Evolutionary conservation across 345 rosid species (phyloP), one percentile per base, ranked within the genome.

Genomic region (Murraya paniculata): DNA sequence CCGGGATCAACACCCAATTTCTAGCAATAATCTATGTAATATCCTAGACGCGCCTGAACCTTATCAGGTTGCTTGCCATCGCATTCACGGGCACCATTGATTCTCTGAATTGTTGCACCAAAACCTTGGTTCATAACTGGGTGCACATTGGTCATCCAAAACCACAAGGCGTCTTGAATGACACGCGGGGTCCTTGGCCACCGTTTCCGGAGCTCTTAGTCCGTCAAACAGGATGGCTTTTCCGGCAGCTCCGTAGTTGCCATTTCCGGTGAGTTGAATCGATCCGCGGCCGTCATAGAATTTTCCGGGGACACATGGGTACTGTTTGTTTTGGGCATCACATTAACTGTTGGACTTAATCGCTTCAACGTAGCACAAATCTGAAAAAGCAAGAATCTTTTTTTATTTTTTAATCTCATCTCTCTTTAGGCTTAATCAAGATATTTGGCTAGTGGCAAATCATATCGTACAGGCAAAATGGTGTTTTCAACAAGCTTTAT

Each of bases 131-230:
- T 19, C 1, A 89, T 8, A 8, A 88, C 90, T 0, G 95, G 79
- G 1, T 81, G 91, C n/a, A 89, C 90, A 30, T 13, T 69, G 22
- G 73, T 81, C 84, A 83, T 88, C 95, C 94, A 93, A 68, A 81
- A 93, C 95, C 97, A 90, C 25, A 93, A 61, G 16, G 91, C 95
- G 97, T 90, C 85, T 88, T 86, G 81, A 91, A 93, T 0, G 95
- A 82, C 13, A 93, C 68, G 10, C 78, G 0, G 92, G 88, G 77
- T 93, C 90, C 0, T 74, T 88, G 28, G 89, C 92, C n/a, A 93
- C 93, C 0, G 84, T 88, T 76, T 91, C 95, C 1, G 95, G 95
- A 7, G 89, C 76, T 53, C 77, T 83, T 21, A 90, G 73, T 2
- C 92, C 91, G 6, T 93, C 92, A 18, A 93, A 89, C 10, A 87